Evolutionary conservation across 495 filamentous ascomycete genomes (phyloP), one percentile per base, ranked within the genome.

Genomic region (Poronia punctata): DNA sequence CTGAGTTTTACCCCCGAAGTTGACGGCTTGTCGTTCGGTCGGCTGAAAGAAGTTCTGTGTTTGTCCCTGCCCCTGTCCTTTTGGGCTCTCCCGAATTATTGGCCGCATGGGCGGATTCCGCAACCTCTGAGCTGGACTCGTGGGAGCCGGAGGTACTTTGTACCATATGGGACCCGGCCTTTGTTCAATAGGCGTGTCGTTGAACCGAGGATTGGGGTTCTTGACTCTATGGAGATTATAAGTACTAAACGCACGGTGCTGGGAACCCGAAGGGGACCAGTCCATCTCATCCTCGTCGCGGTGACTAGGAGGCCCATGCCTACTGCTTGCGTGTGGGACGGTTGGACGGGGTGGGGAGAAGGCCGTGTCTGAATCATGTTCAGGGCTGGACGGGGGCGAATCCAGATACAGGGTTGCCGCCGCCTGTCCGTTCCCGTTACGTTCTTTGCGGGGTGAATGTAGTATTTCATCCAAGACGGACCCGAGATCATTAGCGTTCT

Each of bases 231-330:
- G 40, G 51, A 62, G 38, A 61, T 66, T 50, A 54, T 57, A 58
- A 37, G 62, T 54, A 51, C 54, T 70, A 51, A 71, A 70, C 40
- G 73, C 65, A 32, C 68, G 65, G 53, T 72, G 50, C 32, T 57
- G 66, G 14, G 75, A 71, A 16, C 62, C 56, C 8, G 80, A 79
- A 2, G 87, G 86, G 15, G 80, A 76, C 87, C 87, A 94, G 45
- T 94, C 87, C 87, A 94, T 94, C 35, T 67, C 62, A 27, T 80
- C 65, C 7, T 56, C 60, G 47, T 75, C 70, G 8, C 55, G 42
- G 24, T 48, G 28, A 17, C 41, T 7, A 19, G 22, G 35, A 30
- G 38, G 50, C 43, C 36, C 20, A n/a, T 38, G n/a, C n/a, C n/a
- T n/a, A n/a, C n/a, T n/a, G n/a, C n/a, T n/a, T n/a, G n/a, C n/a